Evolutionary conservation across 805 yeast genomes (phyloP), one percentile per base, ranked within the genome.

Genomic region (Kazachstania taianensis): DNA sequence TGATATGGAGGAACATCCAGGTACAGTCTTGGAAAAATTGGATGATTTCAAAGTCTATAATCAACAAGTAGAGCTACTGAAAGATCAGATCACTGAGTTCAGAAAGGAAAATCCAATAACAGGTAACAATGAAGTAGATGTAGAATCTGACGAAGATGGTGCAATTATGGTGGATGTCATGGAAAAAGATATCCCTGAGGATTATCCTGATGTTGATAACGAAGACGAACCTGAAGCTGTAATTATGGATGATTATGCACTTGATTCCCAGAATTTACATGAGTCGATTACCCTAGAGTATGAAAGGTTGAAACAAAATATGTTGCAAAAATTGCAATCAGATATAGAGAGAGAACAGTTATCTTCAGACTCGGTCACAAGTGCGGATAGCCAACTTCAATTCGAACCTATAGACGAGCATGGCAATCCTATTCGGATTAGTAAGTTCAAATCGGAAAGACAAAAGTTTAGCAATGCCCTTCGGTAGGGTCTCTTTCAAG

Each of bases 341-440:
- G 27, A 35, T 8, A 18, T 8, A 13, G 28, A 22, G 10, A 12
- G 29, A 8, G 15, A 10, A 12, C 12, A 13, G 29, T 9, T 6
- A 5, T 4, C 12, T 5, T 9, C 8, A 13, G 20, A 29, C 20
- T 12, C 10, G 20, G 3, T n/a, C 3, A 3, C 25, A n/a, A n/a
- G 2, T 2, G 22, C 25, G 19, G 14, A 3, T 22, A 19, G 4
- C 20, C 24, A 5, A 72, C 50, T 39, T 59, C 25, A 75, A 38
- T 46, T 73, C 14, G 94, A 81, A 48, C 85, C 84, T 0, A 60
- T 81, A 5, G 85, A 81, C 45, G 79, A 73, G 37, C 48, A 59
- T 26, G 84, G 84, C 0, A 69, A 73, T 37, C 75, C 76, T 0
- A 52, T 71, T 6, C 75, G 66, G 40, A 61, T 72, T 1, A 81